Base-by-base conservation (phyloP, 1,139 yeast species). In the Suhomyces bolitotheri region DNA sequence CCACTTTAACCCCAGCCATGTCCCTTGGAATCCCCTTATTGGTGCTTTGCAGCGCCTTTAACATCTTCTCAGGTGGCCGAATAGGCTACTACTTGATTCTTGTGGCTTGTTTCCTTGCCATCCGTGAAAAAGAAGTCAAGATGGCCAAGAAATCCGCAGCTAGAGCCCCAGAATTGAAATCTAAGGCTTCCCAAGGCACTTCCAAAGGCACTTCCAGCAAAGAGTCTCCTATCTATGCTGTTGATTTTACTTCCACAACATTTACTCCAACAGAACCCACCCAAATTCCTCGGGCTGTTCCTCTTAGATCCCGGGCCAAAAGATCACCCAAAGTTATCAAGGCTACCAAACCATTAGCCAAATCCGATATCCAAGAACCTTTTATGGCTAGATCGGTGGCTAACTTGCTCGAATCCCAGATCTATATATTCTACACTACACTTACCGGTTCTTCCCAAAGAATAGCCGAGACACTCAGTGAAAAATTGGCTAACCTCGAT, bases 381-480 rank as follows among this genome's bases (percentile, higher is more conserved):
- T 43, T 59, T 1, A 53, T 69, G 31, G 62, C 73, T 2, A 46
- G 50, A 22, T 56, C 66, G 1, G 42, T 59, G 3, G 60, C 64
- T 12, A 56, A 62, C 28, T 56, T 73, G 19, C 49, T 62, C 22
- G 66, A 71, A 16, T 63, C 78, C 2, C 77, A 75, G 39, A 58
- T 84, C 19, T 73, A 75, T 43, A 76, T 89, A 4, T 85, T 89
- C 50, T 89, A 85, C 58, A 82, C 96, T 7, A 83, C 96, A 0
- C 65, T 89, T 40, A 89, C 95, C 2, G 96, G 96, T 4, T 69
- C 94, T 2, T 76, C 95, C 0, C 81, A 81, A 47, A 67, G 86
- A 48, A 74, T 80, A 17, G 96, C 96, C 4, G 65, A 66, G 22
- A 52, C 62, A 8, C 58, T 84, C 19, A 49, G 56, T 24, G 69